Percentiles rank a stretch among this genome's conserved stretches.
phyloP scores from a whole-genome alignment of 352 stramenopile genomes.

The Globisporangium polare region DNA sequence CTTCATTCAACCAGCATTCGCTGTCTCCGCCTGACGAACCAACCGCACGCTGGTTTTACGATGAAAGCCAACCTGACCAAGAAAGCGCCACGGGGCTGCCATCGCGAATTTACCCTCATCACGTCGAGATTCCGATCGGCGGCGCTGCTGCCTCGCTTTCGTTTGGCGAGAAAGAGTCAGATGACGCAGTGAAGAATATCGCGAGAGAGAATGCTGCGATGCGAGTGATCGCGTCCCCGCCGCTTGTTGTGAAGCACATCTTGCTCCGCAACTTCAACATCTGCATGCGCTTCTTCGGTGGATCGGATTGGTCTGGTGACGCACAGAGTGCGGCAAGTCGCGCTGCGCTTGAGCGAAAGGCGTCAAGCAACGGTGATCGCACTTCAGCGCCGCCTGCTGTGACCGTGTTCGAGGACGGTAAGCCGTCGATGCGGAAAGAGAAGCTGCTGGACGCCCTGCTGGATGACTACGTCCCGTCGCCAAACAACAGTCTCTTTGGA shows the following conservation, averaged over 20 bases:
- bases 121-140: conserved; percentile 84
- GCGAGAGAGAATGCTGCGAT: conserved; percentile 50
- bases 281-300: conserved; percentile 86
- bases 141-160: conserved; percentile 78
- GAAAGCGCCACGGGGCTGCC: conserved; percentile 39
- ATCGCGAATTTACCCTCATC: conserved; percentile 80
- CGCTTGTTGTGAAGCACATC: conserved; percentile 77
- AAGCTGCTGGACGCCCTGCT: conserved; percentile 76
- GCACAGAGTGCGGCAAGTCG: conserved; percentile 33
- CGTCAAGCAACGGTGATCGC: neutral
- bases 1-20: conserved; percentile 38
- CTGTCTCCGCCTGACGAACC: conserved; percentile 66
- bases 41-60: conserved; percentile 79
- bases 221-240: conserved; percentile 39
- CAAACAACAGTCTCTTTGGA: conserved; percentile 52
- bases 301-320: conserved; percentile 74
- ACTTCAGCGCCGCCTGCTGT: neutral
- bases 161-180: conserved; percentile 81
- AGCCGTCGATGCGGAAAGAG: conserved; percentile 38
- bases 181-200: conserved; percentile 71
- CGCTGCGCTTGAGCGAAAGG: conserved; percentile 14
- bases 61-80: conserved; percentile 37
- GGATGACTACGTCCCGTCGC: conserved; percentile 79
- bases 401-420: neutral
- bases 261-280: conserved; percentile 85